Evolutionary conservation across 2,329 filamentous ascomycete genomes (phyloP), one percentile per base, ranked within the genome.

Genomic region (Paraconiothyrium sp.): DNA sequence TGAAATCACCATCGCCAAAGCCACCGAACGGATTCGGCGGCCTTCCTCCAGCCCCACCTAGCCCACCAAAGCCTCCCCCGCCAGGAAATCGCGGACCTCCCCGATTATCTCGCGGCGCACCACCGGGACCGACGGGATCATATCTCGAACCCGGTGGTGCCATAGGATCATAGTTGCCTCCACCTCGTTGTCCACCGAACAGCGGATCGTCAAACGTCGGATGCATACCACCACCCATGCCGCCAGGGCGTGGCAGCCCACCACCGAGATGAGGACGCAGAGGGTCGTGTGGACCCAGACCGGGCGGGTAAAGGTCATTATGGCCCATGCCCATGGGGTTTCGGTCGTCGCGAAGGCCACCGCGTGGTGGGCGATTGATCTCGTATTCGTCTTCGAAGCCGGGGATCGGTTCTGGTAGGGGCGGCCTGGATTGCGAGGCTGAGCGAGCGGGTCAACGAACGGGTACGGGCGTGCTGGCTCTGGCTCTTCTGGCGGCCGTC

Each of bases 351-450:
- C 67, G 64, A 1, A 68, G 83, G 71, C 80, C 73, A 3, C 84
- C 83, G 10, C 89, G 86, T 2, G 86, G 84, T 0, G 89, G 91
- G 1, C 89, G 84, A 63, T 92, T 89, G 62, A 97, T 85, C 65
- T 97, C 92, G 71, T 93, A 90, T 73, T 97, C 93, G 75, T 99
- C 94, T 67, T 98, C 95, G 67, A 98, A 98, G 22, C 88, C 92
- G 0, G 95, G 95, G 0, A 94, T 94, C 0, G 90, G 88, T 67
- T 97, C 93, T 67, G 94, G 93, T 16, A 88, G 74, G 1, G 91
- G 22, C 83, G 83, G 46, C 86, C 83, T 0, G 85, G 88, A 8
- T 67, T 68, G 14, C 86, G 86, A 1, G 74, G 80, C 20, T 82
- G 85, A 11, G 85, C 88, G 39, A 91, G 84, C n/a, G 87, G 95